Percentiles rank a stretch among this genome's conserved stretches.
These are phyloP conservation scores for Ilyonectria sp. DNA, from an alignment of 2,329 filamentous ascomycete species.

Conservation along the genomic window DNA sequence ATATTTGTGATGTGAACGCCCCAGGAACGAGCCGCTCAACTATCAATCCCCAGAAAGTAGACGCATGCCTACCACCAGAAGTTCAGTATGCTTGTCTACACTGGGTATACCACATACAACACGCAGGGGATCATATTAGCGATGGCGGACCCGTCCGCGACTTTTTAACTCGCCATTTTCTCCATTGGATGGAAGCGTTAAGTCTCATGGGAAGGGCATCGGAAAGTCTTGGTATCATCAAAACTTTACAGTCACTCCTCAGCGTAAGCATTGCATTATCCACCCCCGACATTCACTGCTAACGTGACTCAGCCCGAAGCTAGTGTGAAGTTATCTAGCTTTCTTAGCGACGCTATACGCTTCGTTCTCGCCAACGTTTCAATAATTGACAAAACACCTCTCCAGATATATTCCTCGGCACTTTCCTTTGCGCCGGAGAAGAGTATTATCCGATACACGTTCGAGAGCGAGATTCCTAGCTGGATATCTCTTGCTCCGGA, in stretches of 20 bases:
- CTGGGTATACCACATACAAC: slow-evolving; percentile 53
- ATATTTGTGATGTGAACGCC: slow-evolving; percentile 17
- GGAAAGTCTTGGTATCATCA: slow-evolving; percentile 9
- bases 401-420: slow-evolving; percentile 28
- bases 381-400: slow-evolving; percentile 14
- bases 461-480: background rate
- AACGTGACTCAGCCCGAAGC: background rate
- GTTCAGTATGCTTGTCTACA: slow-evolving; percentile 60
- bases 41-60: slow-evolving; percentile 16
- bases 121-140: slow-evolving; percentile 46
- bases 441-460: slow-evolving; percentile 19
- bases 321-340: background rate
- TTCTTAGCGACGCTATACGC: slow-evolving; percentile 12
- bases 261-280: background rate
- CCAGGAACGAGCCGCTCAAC: background rate
- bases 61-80: slow-evolving; percentile 44
- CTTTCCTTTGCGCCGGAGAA: slow-evolving; percentile 23
- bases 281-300: background rate
- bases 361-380: slow-evolving; percentile 1
- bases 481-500: slow-evolving; percentile 8
- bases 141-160: slow-evolving; percentile 49
- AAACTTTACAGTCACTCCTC: background rate
- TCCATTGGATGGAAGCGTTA: slow-evolving; percentile 60
- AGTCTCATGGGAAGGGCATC: slow-evolving; percentile 48
- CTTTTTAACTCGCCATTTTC: slow-evolving; percentile 57